phyloP scores from a whole-genome alignment of 2,329 filamentous ascomycete genomes.

The Chaetomiaceae sp. region DNA sequence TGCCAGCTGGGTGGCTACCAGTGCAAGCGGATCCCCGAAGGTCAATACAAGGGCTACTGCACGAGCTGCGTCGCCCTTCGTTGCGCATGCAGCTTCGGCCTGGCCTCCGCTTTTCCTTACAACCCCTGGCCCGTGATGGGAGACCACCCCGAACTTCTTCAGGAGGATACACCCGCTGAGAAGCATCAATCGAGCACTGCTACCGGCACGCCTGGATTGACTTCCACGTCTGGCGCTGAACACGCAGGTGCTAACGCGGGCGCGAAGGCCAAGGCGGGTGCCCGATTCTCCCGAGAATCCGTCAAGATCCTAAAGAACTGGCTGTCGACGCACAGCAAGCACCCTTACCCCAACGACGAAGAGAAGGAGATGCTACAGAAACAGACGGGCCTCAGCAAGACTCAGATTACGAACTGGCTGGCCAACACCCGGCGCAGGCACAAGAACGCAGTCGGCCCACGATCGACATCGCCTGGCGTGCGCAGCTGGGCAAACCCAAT shows the following conservation, averaged over 20 bases:
- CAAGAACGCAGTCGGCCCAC: slow-evolving; percentile 62
- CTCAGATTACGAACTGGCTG: slow-evolving; percentile 87
- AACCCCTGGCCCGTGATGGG: slow-evolving; percentile 45
- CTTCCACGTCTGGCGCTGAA: slow-evolving; percentile 18
- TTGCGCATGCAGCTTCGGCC: slow-evolving; percentile 55
- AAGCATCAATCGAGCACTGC: slow-evolving; percentile 20
- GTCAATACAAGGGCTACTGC: slow-evolving; percentile 56
- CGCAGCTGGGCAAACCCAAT: slow-evolving; percentile 60
- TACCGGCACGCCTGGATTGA: slow-evolving; percentile 29
- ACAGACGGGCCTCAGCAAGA: slow-evolving; percentile 74
- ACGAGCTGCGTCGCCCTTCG: slow-evolving; percentile 58
- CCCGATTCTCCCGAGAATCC: slow-evolving; percentile 75
- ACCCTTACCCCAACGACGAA: slow-evolving; percentile 84
- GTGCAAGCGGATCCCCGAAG: slow-evolving; percentile 58
- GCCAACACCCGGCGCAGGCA: slow-evolving; percentile 81
- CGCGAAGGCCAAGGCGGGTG: slow-evolving; percentile 58
- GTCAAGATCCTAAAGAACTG: slow-evolving; percentile 79
- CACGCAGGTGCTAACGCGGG: slow-evolving; percentile 2
- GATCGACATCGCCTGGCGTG: slow-evolving; percentile 65
- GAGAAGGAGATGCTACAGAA: slow-evolving; percentile 77
- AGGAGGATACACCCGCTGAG: slow-evolving; percentile 33
- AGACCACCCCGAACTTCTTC: slow-evolving; percentile 40
- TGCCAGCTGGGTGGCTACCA: slow-evolving; percentile 51
- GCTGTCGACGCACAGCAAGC: slow-evolving; percentile 72
- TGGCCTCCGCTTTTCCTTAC: slow-evolving; percentile 39